Conservation (phyloP, 495 filamentous ascomycete genomes). For the Podospora fimiseda region DNA sequence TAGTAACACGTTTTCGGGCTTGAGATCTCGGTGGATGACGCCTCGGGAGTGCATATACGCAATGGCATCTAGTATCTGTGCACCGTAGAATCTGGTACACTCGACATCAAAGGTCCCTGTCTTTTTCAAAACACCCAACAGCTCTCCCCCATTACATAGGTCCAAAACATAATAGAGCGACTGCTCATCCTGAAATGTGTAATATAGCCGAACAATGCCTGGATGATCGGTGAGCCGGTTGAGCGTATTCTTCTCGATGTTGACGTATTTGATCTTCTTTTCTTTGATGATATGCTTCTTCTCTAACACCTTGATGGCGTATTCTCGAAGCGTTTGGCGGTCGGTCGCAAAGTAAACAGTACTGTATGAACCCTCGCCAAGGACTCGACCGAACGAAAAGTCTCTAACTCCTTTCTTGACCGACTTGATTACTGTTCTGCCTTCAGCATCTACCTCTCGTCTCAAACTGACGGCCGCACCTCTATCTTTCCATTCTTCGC, state of each 20-base stretch:
- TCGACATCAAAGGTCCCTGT: conserved; percentile 94
- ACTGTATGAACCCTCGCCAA: conserved; percentile 97
- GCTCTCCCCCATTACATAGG: conserved; percentile 84
- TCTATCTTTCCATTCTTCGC: conserved; percentile 92
- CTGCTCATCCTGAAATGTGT: conserved; percentile 96
- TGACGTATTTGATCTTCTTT: conserved; percentile 99
- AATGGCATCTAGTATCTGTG: conserved; percentile 93
- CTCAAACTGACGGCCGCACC: conserved; percentile 76
- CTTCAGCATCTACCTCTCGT: conserved; percentile 76
- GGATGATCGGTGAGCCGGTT: conserved; percentile 96
- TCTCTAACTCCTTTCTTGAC: conserved; percentile 97
- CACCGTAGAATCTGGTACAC: conserved; percentile 90
- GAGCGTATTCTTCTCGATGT: conserved; percentile 97
- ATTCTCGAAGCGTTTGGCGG: conserved; percentile 90
- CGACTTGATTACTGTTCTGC: conserved; percentile 69
- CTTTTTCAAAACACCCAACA: conserved; percentile 87
- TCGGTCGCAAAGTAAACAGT: conserved; percentile 94
- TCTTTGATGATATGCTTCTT: conserved; percentile 99
- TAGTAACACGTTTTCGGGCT: conserved; percentile 94
- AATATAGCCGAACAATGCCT: conserved; percentile 93
- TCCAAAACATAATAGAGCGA: conserved; percentile 97
- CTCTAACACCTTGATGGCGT: conserved; percentile 96
- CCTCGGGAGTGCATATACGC: conserved; percentile 97
- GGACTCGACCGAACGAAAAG: conserved; percentile 85
- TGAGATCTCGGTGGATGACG: conserved; percentile 94